Percentiles rank a stretch among this genome's conserved stretches.
phyloP scores from a whole-genome alignment of 441 rosid genomes.

The Viola pubescens region DNA sequence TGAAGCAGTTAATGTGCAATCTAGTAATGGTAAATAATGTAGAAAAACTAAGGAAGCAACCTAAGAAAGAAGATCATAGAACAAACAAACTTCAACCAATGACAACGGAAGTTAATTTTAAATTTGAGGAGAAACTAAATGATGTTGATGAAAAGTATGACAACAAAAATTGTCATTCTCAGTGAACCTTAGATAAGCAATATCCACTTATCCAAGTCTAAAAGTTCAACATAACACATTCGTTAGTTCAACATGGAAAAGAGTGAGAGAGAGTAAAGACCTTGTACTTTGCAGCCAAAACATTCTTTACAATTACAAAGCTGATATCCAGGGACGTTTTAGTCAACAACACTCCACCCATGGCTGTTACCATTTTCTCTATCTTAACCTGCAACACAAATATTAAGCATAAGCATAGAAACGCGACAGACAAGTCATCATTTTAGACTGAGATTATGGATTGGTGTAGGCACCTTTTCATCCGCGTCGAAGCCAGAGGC shows the following conservation, averaged over 20 bases:
- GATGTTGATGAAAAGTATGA: background rate
- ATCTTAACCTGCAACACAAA: slow-evolving; percentile 56
- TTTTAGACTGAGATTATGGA: background rate
- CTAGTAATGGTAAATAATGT: no score
- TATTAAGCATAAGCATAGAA: slow-evolving; percentile 9
- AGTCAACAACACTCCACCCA: slow-evolving; percentile 71
- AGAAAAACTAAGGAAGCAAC: no score
- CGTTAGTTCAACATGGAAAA: background rate
- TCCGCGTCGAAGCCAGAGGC: slow-evolving; percentile 80
- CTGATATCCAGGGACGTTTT: slow-evolving; percentile 69
- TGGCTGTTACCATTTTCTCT: slow-evolving; percentile 64
- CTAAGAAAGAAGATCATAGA: no score
- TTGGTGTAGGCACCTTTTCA: slow-evolving; percentile 59
- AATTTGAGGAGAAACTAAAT: background rate
- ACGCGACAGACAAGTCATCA: background rate
- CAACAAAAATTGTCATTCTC: no score
- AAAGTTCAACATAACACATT: background rate
- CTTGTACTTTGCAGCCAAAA: slow-evolving; percentile 96
- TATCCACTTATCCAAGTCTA: no score
- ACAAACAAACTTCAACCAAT: background rate
- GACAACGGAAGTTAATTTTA: background rate
- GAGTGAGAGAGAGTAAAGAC: slow-evolving; percentile 31
- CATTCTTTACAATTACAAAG: slow-evolving; percentile 86
- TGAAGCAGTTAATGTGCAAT: background rate
- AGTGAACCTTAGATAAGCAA: no score